Evolutionary conservation across 257 asterid species (phyloP).

Genomic region (Penstemon davidsonii): DNA sequence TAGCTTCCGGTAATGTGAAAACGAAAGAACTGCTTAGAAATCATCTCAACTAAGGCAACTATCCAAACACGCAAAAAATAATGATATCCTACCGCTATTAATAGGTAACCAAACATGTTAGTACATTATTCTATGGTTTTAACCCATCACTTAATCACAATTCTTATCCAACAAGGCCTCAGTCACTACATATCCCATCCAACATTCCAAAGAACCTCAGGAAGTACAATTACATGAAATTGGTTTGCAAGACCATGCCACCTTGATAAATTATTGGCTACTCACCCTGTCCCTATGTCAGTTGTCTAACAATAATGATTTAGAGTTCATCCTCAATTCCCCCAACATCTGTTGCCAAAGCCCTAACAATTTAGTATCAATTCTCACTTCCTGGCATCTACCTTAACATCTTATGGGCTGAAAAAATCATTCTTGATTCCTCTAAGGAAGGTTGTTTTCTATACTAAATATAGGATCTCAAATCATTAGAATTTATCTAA

Average conservation of each 20-base stretch:
- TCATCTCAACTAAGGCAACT: too few species aligned
- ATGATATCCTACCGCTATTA: too few species aligned
- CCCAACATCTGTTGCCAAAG: neutral
- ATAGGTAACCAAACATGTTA: too few species aligned
- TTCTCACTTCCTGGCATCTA: conserved; percentile 10
- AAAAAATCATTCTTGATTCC: conserved; percentile 11
- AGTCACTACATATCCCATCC: too few species aligned
- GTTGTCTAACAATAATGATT: neutral
- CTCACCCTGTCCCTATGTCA: neutral
- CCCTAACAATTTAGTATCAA: neutral
- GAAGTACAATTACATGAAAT: neutral
- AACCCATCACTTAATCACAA: too few species aligned
- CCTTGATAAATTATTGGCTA: neutral
- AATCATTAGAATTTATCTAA: conserved; percentile 16
- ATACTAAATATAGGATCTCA: conserved; percentile 8
- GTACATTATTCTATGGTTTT: too few species aligned
- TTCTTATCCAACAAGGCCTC: too few species aligned
- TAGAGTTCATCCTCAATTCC: neutral
- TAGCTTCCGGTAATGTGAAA: too few species aligned
- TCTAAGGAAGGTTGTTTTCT: neutral
- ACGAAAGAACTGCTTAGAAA: too few species aligned
- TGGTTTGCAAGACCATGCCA: neutral
- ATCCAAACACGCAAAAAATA: too few species aligned
- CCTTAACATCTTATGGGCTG: conserved; percentile 1
- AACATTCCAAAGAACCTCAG: too few species aligned